Conservation (phyloP, 345 rosid species). For the Salix brachista region DNA sequence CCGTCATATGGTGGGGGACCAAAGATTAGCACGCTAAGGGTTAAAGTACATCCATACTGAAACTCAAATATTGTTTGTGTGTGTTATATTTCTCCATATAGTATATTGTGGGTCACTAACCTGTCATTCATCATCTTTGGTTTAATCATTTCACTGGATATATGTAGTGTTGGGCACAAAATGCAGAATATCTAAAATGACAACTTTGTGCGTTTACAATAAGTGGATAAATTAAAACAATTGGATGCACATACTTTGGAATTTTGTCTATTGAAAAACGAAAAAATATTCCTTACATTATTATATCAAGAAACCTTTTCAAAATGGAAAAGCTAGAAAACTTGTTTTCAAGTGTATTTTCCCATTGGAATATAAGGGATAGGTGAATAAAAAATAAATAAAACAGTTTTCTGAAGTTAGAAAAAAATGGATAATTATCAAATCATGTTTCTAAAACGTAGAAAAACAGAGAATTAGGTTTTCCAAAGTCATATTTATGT, state of each 20-base stretch:
- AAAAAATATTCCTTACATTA: no score
- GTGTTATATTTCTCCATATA: no score
- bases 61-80: not conserved
- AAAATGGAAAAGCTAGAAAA: not conserved
- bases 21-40: not conserved
- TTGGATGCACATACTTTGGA: not conserved
- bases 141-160: not conserved
- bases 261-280: not conserved
- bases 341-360: not conserved
- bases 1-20: not conserved
- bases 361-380: not conserved
- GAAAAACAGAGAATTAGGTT: not conserved
- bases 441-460: not conserved
- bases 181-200: not conserved
- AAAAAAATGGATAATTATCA: not conserved
- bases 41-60: not conserved
- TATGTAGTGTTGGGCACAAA: not conserved
- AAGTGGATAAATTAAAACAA: not conserved
- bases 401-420: not conserved
- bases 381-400: not conserved
- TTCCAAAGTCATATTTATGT: not conserved
- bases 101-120: no score
- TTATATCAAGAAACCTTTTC: not conserved
- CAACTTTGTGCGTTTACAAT: not conserved
- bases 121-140: not conserved